A percentile compares a stretch with the other conserved stretches of the same genome.
Evolutionary conservation across 179 eudicot species (phyloP).

Genomic region (Gypsophila paniculata): DNA sequence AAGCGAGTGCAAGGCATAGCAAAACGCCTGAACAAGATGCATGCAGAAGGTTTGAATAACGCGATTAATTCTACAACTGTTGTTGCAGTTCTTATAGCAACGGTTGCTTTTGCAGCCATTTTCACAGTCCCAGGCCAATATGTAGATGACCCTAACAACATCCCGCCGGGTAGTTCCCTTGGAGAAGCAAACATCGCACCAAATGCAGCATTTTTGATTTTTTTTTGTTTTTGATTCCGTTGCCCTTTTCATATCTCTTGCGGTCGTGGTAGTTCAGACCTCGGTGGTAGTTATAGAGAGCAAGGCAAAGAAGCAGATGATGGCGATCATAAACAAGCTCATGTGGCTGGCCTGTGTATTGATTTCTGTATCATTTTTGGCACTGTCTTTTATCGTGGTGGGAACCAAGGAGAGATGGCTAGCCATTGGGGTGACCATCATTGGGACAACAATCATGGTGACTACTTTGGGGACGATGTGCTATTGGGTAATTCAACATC

Average conservation of each 20-base stretch:
- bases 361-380: slow-evolving; percentile 75
- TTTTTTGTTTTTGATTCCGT: slow-evolving; percentile 76
- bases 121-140: slow-evolving; percentile 85
- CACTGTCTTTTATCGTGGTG: slow-evolving; percentile 72
- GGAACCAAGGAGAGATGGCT: slow-evolving; percentile 65
- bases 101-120: slow-evolving; percentile 91
- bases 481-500: slow-evolving; percentile 84
- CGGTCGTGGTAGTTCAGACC: slow-evolving; percentile 90
- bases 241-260: slow-evolving; percentile 86
- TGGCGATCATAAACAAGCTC: slow-evolving; percentile 91
- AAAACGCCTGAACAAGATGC: slow-evolving; percentile 86
- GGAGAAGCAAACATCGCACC: slow-evolving; percentile 87
- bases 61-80: slow-evolving; percentile 94
- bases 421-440: slow-evolving; percentile 66
- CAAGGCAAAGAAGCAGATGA: slow-evolving; percentile 96
- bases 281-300: slow-evolving; percentile 88
- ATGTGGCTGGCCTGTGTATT: slow-evolving; percentile 94
- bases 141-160: slow-evolving; percentile 50
- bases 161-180: slow-evolving; percentile 54
- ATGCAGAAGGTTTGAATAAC: slow-evolving; percentile 75
- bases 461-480: slow-evolving; percentile 82
- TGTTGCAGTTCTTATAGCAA: slow-evolving; percentile 87
- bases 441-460: slow-evolving; percentile 71
- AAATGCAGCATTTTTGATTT: slow-evolving; percentile 48
- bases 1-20: slow-evolving; percentile 83